Conservation (phyloP, 768 basidiomycete genomes). For the Amanita phalloides region DNA sequence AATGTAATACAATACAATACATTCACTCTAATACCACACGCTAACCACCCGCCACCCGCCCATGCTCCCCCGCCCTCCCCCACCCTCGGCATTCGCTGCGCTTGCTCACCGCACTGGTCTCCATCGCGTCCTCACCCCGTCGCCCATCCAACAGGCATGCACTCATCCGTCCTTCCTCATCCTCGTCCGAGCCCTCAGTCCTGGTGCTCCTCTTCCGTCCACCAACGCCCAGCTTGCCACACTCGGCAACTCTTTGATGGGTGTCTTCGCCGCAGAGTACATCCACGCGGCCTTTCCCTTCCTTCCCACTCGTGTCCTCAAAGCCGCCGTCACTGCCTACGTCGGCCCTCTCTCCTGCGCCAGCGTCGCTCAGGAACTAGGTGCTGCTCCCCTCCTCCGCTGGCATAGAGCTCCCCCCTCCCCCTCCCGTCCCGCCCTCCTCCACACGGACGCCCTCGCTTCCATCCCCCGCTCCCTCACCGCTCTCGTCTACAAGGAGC, state of each 20-base stretch:
- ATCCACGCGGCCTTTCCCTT: slow-evolving; percentile 76
- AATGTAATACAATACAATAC: too few relatives aligned
- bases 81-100: slow-evolving; percentile 59
- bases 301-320: slow-evolving; percentile 83
- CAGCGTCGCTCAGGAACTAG: slow-evolving; percentile 78
- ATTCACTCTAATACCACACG: too few relatives aligned
- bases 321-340: slow-evolving; percentile 86
- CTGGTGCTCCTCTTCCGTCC: slow-evolving; percentile 38
- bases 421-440: slow-evolving; percentile 34
- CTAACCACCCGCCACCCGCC: too few relatives aligned
- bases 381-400: slow-evolving; percentile 63
- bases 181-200: slow-evolving; percentile 45
- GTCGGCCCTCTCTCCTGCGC: slow-evolving; percentile 82
- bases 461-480: slow-evolving; percentile 81
- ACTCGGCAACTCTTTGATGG: slow-evolving; percentile 82
- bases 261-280: slow-evolving; percentile 82
- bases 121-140: slow-evolving; percentile 39
- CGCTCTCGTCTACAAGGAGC: slow-evolving; percentile 80
- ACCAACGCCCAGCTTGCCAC: slow-evolving; percentile 70
- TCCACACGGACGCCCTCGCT: slow-evolving; percentile 82
- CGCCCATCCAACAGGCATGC: slow-evolving; percentile 60
- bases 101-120: slow-evolving; percentile 74
- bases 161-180: slow-evolving; percentile 65
- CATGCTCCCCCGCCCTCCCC: slow-evolving; percentile 11
- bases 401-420: slow-evolving; percentile 69